A percentile compares a stretch with the other conserved stretches of the same genome.
Evolutionary conservation across 805 yeast genomes (phyloP).

Genomic region (Wickerhamomyces kurtzmanii): DNA sequence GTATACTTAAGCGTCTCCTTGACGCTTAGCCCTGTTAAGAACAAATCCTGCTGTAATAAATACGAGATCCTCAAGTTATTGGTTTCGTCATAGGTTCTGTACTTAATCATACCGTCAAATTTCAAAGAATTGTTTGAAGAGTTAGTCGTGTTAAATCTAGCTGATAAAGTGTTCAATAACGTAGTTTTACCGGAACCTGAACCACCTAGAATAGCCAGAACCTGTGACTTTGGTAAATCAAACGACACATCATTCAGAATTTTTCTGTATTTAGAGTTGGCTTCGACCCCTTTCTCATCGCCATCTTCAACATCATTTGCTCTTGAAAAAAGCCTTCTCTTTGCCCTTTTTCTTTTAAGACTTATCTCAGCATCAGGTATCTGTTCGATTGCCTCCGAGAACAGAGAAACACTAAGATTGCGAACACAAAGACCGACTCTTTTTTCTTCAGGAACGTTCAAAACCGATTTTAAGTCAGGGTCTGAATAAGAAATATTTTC

Average conservation of each 20-base stretch:
- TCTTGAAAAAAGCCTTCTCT: too few species aligned
- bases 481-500: too few species aligned
- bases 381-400: too few species aligned
- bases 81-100: conserved; percentile 15
- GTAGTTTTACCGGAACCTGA: conserved; percentile 88
- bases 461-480: too few species aligned
- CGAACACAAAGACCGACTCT: too few species aligned
- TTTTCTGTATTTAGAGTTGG: conserved; percentile 15
- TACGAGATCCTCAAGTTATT: conserved; percentile 36
- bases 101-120: conserved; percentile 32
- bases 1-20: conserved; percentile 62
- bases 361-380: too few species aligned
- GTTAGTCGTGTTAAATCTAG: conserved; percentile 26
- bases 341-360: too few species aligned
- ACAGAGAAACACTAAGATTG: too few species aligned
- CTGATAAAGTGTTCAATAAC: conserved; percentile 54
- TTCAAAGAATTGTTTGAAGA: conserved; percentile 27
- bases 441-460: too few species aligned
- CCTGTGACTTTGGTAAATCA: conserved; percentile 46
- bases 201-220: conserved; percentile 81
- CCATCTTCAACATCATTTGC: too few species aligned
- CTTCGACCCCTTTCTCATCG: too few species aligned
- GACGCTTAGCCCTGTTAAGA: conserved; percentile 64
- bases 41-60: conserved; percentile 66
- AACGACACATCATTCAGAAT: conserved; percentile 45